These are phyloP conservation scores for Debaryomyces sp. DNA, from an alignment of 1,139 yeast species.

Conservation along the genomic window DNA sequence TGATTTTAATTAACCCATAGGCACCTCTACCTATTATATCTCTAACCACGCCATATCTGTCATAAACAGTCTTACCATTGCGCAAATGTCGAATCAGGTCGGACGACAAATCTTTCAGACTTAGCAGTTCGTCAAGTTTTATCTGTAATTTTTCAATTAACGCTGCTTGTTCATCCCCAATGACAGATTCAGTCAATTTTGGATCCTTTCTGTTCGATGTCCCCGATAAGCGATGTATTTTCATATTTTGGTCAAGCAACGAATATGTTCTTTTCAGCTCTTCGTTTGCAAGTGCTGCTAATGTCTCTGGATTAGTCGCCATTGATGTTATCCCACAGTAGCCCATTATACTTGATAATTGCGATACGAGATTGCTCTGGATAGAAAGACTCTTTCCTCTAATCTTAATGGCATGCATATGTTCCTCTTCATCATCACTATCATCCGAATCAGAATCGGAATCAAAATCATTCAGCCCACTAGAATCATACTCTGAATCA, in stretches of 20 bases:
- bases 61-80: conserved; percentile 35
- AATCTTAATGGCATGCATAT: conserved; percentile 29
- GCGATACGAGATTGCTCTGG: conserved; percentile 21
- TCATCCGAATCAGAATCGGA: conserved; percentile 14
- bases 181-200: conserved; percentile 46
- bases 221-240: conserved; percentile 28
- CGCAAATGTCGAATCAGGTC: conserved; percentile 19
- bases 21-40: conserved; percentile 85
- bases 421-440: conserved; percentile 19
- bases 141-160: conserved; percentile 52
- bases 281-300: conserved; percentile 32
- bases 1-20: conserved; percentile 78
- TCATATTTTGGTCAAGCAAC: conserved; percentile 25
- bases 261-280: conserved; percentile 38
- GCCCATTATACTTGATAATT: conserved; percentile 35
- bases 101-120: conserved; percentile 21
- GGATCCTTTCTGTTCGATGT: conserved; percentile 21
- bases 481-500: conserved; percentile 23
- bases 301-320: conserved; percentile 16
- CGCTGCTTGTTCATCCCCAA: conserved; percentile 56
- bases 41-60: conserved; percentile 78
- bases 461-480: conserved; percentile 29
- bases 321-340: conserved; percentile 31
- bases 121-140: conserved; percentile 35
- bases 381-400: conserved; percentile 15